A percentile compares a stretch with the other conserved stretches of the same genome.
phyloP scores from a whole-genome alignment of 176 grass and related monocot species.

The Aechmea fasciata region DNA sequence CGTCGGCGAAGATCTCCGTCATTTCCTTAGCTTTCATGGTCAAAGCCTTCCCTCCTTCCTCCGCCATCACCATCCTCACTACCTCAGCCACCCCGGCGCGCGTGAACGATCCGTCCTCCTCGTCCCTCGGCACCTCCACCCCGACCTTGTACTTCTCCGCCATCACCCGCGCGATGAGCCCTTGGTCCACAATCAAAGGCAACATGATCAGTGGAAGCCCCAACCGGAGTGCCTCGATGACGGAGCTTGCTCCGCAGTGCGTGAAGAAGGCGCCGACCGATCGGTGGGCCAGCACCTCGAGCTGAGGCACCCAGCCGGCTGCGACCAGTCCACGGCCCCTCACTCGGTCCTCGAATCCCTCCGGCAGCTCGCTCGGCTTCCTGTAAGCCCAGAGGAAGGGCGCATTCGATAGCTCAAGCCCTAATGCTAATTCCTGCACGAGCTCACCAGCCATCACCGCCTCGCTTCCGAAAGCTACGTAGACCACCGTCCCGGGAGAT shows the following conservation, averaged over 20 bases:
- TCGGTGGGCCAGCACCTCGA: conserved; percentile 28
- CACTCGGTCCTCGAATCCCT: conserved; percentile 27
- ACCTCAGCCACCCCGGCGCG: not conserved
- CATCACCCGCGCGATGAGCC: conserved; percentile 44
- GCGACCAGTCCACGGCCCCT: conserved; percentile 21
- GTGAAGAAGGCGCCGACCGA: conserved; percentile 51
- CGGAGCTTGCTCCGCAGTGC: conserved; percentile 49
- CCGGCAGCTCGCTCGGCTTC: conserved; percentile 13
- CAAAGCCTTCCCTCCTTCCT: not conserved
- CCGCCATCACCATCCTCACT: not conserved
- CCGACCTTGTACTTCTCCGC: conserved; percentile 27
- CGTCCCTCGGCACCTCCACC: conserved; percentile 37
- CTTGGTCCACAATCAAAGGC: conserved; percentile 56
- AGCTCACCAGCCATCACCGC: conserved; percentile 35
- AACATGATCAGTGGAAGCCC: conserved; percentile 41
- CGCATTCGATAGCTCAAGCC: conserved; percentile 35
- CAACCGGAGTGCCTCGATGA: conserved; percentile 30
- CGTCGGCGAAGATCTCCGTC: not conserved
- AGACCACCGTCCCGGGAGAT: conserved; percentile 33
- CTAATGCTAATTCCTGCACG: conserved; percentile 35
- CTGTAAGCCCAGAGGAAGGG: conserved; percentile 62
- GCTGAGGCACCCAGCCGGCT: conserved; percentile 49
- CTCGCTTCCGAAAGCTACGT: conserved; percentile 61
- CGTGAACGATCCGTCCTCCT: conserved; percentile 44
- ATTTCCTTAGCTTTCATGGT: not conserved